phyloP scores from a whole-genome alignment of 192 early-diverging fungal species.

The Backusella morwellensis region DNA sequence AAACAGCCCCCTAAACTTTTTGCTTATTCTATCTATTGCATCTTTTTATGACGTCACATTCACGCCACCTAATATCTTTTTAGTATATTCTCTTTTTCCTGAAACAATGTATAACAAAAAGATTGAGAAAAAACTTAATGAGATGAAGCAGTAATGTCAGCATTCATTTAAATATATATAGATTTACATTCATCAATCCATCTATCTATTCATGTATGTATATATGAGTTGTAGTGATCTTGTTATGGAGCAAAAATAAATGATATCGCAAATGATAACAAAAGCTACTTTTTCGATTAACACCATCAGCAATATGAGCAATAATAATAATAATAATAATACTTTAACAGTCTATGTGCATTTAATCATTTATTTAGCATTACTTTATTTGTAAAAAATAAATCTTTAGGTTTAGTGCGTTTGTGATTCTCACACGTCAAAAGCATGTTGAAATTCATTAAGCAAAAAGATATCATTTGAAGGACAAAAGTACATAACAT shows the following conservation, averaged over 20 bases:
- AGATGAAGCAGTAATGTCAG: not conserved
- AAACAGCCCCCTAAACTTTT: constrained; percentile 1
- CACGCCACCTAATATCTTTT: not conserved
- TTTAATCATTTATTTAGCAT: not conserved
- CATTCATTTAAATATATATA: not conserved
- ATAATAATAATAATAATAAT: not conserved
- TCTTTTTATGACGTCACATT: not conserved
- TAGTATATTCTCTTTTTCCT: constrained; percentile 1
- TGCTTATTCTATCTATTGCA: not conserved
- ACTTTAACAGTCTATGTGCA: not conserved
- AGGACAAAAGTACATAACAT: not conserved
- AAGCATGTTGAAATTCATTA: not conserved
- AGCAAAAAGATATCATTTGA: not conserved
- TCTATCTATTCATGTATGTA: not conserved
- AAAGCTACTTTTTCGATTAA: not conserved
- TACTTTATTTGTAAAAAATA: not conserved
- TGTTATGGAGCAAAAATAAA: not conserved
- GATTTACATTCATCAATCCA: not conserved
- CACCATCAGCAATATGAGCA: not conserved
- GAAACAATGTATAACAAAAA: not conserved
- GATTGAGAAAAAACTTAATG: not conserved
- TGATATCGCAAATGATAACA: not conserved
- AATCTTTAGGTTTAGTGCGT: not conserved
- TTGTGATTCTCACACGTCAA: not conserved
- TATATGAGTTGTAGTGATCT: too few relatives aligned